phyloP scores from a whole-genome alignment of 2,329 filamentous ascomycete genomes.

The Leptographium radiaticola region DNA sequence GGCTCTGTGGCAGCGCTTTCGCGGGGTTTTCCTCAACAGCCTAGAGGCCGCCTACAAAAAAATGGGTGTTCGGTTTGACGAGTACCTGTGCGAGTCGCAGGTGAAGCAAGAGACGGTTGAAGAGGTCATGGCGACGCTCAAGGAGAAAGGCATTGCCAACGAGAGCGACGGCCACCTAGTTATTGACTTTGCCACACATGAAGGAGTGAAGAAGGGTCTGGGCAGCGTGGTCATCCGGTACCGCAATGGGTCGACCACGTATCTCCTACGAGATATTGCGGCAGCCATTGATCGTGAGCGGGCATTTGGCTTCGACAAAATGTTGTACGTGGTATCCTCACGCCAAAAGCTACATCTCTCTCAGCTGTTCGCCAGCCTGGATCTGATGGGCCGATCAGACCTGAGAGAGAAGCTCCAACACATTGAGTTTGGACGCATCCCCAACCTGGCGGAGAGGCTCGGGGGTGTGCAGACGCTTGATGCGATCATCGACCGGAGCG shows the following conservation, averaged over 20 bases:
- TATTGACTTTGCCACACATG: constrained; percentile 57
- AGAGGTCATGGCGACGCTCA: constrained; percentile 43
- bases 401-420: constrained; percentile 21
- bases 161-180: constrained; percentile 53
- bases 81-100: constrained; percentile 56
- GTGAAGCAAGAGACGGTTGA: constrained; percentile 37
- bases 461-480: constrained; percentile 2
- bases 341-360: constrained; percentile 24
- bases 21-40: constrained; percentile 43
- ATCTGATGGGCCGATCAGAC: constrained; percentile 22
- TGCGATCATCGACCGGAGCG: constrained; percentile 18
- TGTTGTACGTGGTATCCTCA: constrained; percentile 25
- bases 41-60: constrained; percentile 47
- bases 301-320: constrained; percentile 26
- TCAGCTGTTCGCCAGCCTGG: constrained; percentile 19
- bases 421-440: constrained; percentile 26
- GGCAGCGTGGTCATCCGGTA: constrained; percentile 55
- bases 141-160: constrained; percentile 47
- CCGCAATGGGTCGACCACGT: constrained; percentile 49
- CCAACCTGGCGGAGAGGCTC: constrained; percentile 15
- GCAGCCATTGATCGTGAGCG: constrained; percentile 50
- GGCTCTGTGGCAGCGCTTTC: constrained; percentile 43
- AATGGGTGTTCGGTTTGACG: constrained; percentile 48
- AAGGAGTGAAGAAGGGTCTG: constrained; percentile 42
- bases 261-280: constrained; percentile 57